phyloP scores from a whole-genome alignment of 73 alveolate genomes.

The Paramecium caudatum region DNA sequence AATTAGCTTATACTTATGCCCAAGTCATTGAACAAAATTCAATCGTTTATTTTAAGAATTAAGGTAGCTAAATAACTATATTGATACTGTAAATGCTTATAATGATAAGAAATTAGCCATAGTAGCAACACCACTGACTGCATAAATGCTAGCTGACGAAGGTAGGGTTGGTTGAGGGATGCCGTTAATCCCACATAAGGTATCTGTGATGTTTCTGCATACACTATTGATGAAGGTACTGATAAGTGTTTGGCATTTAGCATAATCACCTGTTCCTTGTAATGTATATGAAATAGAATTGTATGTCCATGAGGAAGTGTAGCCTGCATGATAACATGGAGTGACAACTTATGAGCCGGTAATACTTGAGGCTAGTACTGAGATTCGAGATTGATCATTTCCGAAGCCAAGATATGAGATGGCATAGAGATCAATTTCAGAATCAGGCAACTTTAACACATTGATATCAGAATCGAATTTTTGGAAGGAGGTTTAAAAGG shows the following conservation, averaged over 20 bases:
- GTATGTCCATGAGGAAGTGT: constrained; percentile 27
- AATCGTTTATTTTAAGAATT: not conserved
- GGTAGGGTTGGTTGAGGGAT: not conserved
- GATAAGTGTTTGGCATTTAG: not conserved
- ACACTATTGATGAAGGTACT: not conserved
- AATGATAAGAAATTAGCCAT: not conserved
- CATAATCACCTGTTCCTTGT: not conserved
- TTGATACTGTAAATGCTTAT: not conserved
- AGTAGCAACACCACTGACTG: constrained; percentile 8
- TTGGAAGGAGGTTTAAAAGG: not conserved
- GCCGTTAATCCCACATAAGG: not conserved
- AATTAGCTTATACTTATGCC: not conserved
- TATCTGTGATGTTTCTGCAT: not conserved
- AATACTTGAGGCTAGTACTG: not conserved
- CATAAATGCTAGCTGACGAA: not conserved
- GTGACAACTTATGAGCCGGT: not conserved
- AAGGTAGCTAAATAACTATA: not conserved
- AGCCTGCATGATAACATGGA: constrained; percentile 28
- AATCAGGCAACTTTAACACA: constrained; percentile 30
- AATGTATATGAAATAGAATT: not conserved
- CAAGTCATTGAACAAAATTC: constrained; percentile 2
- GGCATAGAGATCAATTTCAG: constrained; percentile 27
- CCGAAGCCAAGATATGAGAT: constrained; percentile 76
- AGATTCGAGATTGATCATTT: constrained; percentile 60
- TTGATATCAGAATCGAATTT: not conserved